Evolutionary conservation across 208 protist genomes (phyloP).

Genomic region (Crithidia fasciculata): DNA sequence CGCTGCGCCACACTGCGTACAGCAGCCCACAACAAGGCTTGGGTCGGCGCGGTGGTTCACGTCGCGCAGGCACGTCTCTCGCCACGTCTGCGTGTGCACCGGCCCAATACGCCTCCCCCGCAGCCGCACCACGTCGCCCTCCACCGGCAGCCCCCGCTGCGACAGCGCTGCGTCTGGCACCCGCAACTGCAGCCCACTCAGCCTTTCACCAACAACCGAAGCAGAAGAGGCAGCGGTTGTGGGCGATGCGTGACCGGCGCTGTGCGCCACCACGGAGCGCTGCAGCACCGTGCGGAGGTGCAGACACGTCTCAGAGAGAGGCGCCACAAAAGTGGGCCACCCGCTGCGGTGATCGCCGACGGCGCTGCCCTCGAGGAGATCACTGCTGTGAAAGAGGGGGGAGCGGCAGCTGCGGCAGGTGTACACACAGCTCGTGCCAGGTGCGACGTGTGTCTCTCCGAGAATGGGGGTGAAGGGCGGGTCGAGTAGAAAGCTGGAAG

Average conservation of each 20-base stretch:
- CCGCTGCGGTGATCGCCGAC: slow-evolving; percentile 36
- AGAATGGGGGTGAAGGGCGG: slow-evolving; percentile 55
- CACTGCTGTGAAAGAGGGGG: slow-evolving; percentile 35
- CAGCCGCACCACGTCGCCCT: slow-evolving; percentile 55
- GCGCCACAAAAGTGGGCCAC: slow-evolving; percentile 57
- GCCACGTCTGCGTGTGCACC: slow-evolving; percentile 45
- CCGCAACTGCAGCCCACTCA: neutral
- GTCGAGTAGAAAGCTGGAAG: slow-evolving; percentile 32
- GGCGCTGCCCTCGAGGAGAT: slow-evolving; percentile 17
- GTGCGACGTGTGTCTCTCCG: slow-evolving; percentile 27
- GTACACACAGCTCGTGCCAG: slow-evolving; percentile 21
- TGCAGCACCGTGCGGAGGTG: slow-evolving; percentile 38
- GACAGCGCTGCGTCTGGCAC: slow-evolving; percentile 20
- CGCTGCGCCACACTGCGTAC: slow-evolving; percentile 38
- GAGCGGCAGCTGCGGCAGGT: slow-evolving; percentile 37
- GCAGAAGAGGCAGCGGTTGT: neutral
- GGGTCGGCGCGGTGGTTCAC: slow-evolving; percentile 64
- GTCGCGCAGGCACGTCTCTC: slow-evolving; percentile 69
- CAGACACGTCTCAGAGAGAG: slow-evolving; percentile 13
- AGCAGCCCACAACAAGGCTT: slow-evolving; percentile 50
- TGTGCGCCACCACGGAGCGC: slow-evolving; percentile 18
- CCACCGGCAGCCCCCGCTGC: slow-evolving; percentile 50
- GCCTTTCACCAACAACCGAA: neutral
- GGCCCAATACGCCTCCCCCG: slow-evolving; percentile 16
- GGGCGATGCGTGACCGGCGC: neutral